Conservation (phyloP, 2,329 filamentous ascomycete species). For the Mollisia scopiformis region DNA sequence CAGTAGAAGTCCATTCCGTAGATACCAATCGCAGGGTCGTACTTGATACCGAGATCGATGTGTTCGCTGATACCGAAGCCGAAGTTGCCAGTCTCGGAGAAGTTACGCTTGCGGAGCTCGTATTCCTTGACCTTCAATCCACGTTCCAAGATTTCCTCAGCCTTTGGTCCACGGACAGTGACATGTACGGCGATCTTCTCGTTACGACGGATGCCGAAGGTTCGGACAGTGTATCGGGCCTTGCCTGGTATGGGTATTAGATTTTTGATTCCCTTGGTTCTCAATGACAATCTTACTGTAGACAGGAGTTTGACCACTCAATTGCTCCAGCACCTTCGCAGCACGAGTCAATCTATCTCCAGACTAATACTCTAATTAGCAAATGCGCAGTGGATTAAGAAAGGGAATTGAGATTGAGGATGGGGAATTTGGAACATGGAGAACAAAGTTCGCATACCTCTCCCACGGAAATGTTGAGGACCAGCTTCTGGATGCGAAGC, state of each 20-base stretch:
- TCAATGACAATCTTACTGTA: constrained; percentile 72
- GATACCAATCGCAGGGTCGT: constrained; percentile 97
- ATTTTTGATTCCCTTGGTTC: constrained; percentile 19
- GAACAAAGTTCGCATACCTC: no score
- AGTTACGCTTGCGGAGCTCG: constrained; percentile 99
- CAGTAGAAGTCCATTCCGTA: constrained; percentile 99
- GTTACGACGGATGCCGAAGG: constrained; percentile 99
- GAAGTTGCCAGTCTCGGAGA: constrained; percentile 99
- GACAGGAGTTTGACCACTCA: constrained; percentile 98
- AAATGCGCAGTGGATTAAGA: no score
- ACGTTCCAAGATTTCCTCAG: constrained; percentile 99
- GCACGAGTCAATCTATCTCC: constrained; percentile 99
- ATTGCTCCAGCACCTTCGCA: constrained; percentile 99
- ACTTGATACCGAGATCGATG: constrained; percentile 99
- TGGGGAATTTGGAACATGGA: no score
- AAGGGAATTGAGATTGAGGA: no score
- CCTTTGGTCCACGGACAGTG: constrained; percentile 98
- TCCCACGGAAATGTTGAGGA: constrained; percentile 99
- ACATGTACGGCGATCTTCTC: constrained; percentile 99
- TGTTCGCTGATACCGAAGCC: constrained; percentile 99
- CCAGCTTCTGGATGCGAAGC: constrained; percentile 98
- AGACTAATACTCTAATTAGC: no score
- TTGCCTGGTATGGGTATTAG: constrained; percentile 67
- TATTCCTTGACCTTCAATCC: constrained; percentile 99
- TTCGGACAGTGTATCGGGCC: constrained; percentile 99